phyloP scores from a whole-genome alignment of 225 moss, liverwort and hornwort genomes.

The Takakia lepidozioides region DNA sequence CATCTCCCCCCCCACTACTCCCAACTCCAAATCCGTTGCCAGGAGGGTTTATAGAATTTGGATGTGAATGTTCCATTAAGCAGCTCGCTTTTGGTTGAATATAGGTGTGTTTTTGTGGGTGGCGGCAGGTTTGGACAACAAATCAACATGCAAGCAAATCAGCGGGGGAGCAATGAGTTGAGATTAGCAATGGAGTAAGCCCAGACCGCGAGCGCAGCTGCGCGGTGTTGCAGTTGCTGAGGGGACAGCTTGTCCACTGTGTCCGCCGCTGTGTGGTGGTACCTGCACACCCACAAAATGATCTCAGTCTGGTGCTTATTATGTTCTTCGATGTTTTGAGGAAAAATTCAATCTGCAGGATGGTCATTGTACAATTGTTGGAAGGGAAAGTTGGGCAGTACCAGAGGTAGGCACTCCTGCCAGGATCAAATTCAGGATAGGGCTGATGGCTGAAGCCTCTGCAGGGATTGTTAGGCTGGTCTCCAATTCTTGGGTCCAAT shows the following conservation, averaged over 20 bases:
- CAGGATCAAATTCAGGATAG: constrained; percentile 16
- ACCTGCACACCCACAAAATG: constrained; percentile 50
- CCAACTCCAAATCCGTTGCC: constrained; percentile 9
- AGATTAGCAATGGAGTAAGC: constrained; percentile 69
- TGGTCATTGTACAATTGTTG: no score
- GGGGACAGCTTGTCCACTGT: constrained; percentile 87
- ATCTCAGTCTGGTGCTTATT: no score
- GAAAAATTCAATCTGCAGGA: no score
- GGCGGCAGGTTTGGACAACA: no score
- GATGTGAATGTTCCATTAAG: no score
- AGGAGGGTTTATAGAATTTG: constrained; percentile 23
- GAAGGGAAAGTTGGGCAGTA: no score
- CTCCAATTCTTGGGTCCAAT: constrained; percentile 50
- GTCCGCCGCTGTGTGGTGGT: constrained; percentile 84
- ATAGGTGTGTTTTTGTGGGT: no score
- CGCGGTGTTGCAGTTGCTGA: constrained; percentile 61
- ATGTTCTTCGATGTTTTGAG: no score
- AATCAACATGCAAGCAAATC: constrained; percentile 5
- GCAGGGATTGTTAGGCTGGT: constrained; percentile 66
- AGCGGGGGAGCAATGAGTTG: constrained; percentile 57
- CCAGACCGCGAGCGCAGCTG: constrained; percentile 67
- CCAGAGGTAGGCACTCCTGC: constrained; percentile 66
- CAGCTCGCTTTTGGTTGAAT: no score
- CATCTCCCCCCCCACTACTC: no score
- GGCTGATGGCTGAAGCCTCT: constrained; percentile 25